Evolutionary conservation across 768 basidiomycete species (phyloP).

Genomic region (Tulasnella sp.): DNA sequence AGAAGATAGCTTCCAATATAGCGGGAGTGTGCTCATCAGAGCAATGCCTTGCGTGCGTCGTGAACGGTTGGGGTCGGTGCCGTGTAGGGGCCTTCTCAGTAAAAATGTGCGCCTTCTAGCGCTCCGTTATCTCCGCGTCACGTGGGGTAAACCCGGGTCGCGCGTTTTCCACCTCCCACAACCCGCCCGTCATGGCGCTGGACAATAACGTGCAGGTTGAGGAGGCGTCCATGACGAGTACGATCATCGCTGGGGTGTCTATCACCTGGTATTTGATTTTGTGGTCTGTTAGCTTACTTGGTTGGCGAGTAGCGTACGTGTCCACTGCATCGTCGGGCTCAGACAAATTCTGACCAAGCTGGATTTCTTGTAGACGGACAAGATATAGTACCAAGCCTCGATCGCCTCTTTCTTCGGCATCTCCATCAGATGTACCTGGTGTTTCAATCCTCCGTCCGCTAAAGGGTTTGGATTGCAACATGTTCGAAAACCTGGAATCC

Average conservation of each 20-base stretch:
- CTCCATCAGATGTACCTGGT: constrained; percentile 59
- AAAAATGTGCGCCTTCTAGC: constrained; percentile 17
- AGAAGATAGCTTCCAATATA: constrained; percentile 93
- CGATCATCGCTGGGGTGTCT: constrained; percentile 37
- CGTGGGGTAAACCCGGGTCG: not conserved
- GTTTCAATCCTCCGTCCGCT: constrained; percentile 93
- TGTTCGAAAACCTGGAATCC: constrained; percentile 94
- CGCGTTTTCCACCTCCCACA: not conserved
- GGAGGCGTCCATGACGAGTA: not conserved
- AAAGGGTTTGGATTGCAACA: constrained; percentile 90
- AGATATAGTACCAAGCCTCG: constrained; percentile 68
- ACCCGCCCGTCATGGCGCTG: not conserved
- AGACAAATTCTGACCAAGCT: not conserved
- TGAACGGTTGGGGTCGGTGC: not conserved
- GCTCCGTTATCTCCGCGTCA: constrained; percentile 10
- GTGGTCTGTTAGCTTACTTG: constrained; percentile 65
- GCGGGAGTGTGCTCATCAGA: constrained; percentile 59
- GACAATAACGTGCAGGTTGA: not conserved
- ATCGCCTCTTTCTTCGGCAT: constrained; percentile 55
- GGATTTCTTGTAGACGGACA: constrained; percentile 52
- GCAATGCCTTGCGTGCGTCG: not conserved
- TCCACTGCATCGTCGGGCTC: not conserved
- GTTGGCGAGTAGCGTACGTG: constrained; percentile 66
- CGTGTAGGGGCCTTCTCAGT: constrained; percentile 2
- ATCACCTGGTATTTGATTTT: constrained; percentile 58